Evolutionary conservation across 176 grass and related monocot species (phyloP).

Genomic region (Ensete glaucum): DNA sequence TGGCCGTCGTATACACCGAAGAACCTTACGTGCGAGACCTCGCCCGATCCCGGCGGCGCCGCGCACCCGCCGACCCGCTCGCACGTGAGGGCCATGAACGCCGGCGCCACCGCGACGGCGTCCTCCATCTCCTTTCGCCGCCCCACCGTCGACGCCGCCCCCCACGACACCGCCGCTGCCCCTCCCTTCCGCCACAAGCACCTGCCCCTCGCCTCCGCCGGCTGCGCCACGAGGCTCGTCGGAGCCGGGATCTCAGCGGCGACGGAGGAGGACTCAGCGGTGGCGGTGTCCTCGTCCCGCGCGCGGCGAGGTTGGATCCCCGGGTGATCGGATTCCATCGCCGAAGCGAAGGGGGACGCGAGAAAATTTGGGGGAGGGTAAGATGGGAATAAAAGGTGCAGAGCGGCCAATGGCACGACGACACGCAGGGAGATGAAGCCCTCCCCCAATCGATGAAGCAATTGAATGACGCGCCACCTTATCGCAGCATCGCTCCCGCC

Average conservation of each 20-base stretch:
- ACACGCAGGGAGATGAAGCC: conserved; percentile 13
- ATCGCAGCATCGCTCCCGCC: neutral
- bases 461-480: conserved; percentile 3
- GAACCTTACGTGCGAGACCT: conserved; percentile 28
- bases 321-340: conserved; percentile 10
- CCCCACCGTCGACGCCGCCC: conserved; percentile 22
- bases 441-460: neutral
- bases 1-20: conserved; percentile 45
- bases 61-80: conserved; percentile 22
- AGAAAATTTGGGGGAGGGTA: neutral
- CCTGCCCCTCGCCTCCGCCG: conserved; percentile 10
- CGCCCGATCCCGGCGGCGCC: conserved; percentile 6
- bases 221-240: neutral
- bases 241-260: neutral
- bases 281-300: neutral
- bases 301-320: neutral
- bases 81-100: conserved; percentile 23
- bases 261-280: neutral
- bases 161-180: conserved; percentile 23
- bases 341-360: neutral
- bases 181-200: conserved; percentile 27
- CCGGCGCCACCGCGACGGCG: conserved; percentile 25
- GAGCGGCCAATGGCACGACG: neutral
- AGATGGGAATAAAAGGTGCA: conserved; percentile 8
- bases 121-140: conserved; percentile 41